Evolutionary conservation across 2,329 filamentous ascomycete species (phyloP), one percentile per base, ranked within the genome.

Genomic region (Sclerotinia spermophila): DNA sequence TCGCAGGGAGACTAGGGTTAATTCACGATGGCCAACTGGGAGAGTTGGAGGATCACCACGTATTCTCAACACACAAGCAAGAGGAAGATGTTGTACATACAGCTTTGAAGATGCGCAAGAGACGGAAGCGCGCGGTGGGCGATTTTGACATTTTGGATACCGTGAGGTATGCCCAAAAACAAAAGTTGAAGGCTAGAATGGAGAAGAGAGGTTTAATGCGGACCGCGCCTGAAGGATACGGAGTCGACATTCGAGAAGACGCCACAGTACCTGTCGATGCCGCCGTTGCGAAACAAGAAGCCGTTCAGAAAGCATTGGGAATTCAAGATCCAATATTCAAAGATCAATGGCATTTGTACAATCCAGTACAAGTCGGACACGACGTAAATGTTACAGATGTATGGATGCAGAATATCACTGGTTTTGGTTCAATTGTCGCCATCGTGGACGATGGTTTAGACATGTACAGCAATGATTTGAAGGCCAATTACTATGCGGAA

Each of bases 391-490:
- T 98, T n/a, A 97, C 94, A 0, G 93, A 90, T 19, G 86, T 98
- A 8, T 99, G 96, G 96, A 80, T 93, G 76, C 89, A 96, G 76
- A 95, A 94, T 6, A 90, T 97, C 71, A 98, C 95, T 0, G 96
- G 96, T 68, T 88, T 93, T 77, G 95, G 95, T 72, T 87, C 92
- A 27, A 97, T 93, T 1, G 93, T 97, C 2, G 95, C 95, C 69
- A 96, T 99, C 75, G 92, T 99, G 5, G 96, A 99, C 78, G 96
- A 99, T 81, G 96, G 96, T 0, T 81, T 99, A 74, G 96, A 99
- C 78, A 96, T 99, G 91, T 88, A 97, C 82, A 98, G 94, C 83
- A 86, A 93, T 38, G 96, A 99, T 79, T 83, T 99, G 60, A 94
- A 92, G 80, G 91, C 89, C 76, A 99, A 99, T 80, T 99, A 97